Base-by-base conservation (phyloP, 805 yeast species). In the Saccharomycopsis fermentans region DNA sequence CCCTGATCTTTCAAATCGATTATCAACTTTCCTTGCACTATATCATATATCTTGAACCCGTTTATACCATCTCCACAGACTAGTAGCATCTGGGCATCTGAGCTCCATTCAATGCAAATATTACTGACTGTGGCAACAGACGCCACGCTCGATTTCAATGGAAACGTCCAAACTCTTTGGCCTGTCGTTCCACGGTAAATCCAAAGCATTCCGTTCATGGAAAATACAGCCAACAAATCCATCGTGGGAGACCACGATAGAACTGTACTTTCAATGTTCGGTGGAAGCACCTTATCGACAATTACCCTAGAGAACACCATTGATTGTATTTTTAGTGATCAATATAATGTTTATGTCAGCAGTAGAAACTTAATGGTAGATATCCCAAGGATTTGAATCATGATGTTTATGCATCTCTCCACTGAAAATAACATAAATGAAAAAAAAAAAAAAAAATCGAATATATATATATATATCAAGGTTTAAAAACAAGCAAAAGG, bases 151-250 rank as follows among this genome's bases (percentile, higher is more conserved):
- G 47, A 21, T 51, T 47, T 58, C 27, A 56, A 32, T 12, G 58
- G 57, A 37, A 77, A 69, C 16, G 81, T 74, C 74, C 81, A 81
- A 4, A 81, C 79, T 21, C 79, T 64, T 60, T 77, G 79, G 1
- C 84, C 85, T 59, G 77, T 78, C 48, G 76, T 68, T 16, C 50
- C 50, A 54, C 88, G 75, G 62, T 77, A 80, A 9, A 83, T 75
- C 72, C 81, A 74, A 4, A 82, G 67, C 58, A 73, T 59, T 58
- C 84, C 86, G 68, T 79, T 70, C 9, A 56, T 60, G 32, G 67
- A 67, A 9, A 81, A 72, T 1, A 82, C 66, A 6, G 82, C 78
- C 36, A 84, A 62, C 35, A 81, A 72, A 62, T 79, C 79, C 74
- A 81, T 76, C 9, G 76, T 70, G 1, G 85, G 84, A 64, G 83